Percentiles rank a stretch among this genome's conserved stretches.
phyloP scores from a whole-genome alignment of 164 flowering plant genomes.

The Hamamelis virginiana region DNA sequence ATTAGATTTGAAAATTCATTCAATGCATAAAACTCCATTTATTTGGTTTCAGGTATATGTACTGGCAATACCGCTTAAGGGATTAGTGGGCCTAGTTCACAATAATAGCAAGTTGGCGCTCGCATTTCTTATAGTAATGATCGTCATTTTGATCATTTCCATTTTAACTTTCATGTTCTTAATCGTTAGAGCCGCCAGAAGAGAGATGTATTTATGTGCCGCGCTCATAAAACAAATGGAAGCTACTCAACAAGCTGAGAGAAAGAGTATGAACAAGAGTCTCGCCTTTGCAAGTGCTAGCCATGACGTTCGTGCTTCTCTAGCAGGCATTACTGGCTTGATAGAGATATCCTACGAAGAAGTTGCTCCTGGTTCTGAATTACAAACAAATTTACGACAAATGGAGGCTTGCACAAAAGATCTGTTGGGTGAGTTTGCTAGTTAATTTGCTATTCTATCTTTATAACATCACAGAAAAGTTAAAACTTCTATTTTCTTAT shows the following conservation, averaged over 20 bases:
- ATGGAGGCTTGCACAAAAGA: constrained; percentile 51
- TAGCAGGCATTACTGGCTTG: constrained; percentile 61
- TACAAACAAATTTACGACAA: constrained; percentile 39
- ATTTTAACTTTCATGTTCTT: constrained; percentile 25
- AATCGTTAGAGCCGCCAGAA: constrained; percentile 29
- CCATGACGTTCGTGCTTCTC: constrained; percentile 74
- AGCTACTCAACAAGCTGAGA: constrained; percentile 81
- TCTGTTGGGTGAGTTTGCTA: constrained; percentile 46
- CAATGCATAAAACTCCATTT: neutral
- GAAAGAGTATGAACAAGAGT: constrained; percentile 75
- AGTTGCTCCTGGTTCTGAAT: constrained; percentile 35
- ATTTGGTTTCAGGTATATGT: constrained; percentile 37
- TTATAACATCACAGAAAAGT: too few relatives aligned
- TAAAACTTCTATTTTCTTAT: too few relatives aligned
- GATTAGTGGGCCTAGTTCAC: constrained; percentile 23
- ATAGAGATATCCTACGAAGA: constrained; percentile 35
- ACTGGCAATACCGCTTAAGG: constrained; percentile 32
- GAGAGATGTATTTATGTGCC: constrained; percentile 44
- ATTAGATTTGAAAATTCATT: neutral
- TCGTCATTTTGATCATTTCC: constrained; percentile 23
- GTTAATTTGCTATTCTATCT: too few relatives aligned
- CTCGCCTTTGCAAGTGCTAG: constrained; percentile 70
- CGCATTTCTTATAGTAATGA: constrained; percentile 26
- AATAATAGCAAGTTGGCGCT: constrained; percentile 17
- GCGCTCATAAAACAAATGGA: constrained; percentile 70